Evolutionary conservation across 2,329 filamentous ascomycete species (phyloP), one percentile per base, ranked within the genome.

Genomic region (Talaromyces pinophilus): DNA sequence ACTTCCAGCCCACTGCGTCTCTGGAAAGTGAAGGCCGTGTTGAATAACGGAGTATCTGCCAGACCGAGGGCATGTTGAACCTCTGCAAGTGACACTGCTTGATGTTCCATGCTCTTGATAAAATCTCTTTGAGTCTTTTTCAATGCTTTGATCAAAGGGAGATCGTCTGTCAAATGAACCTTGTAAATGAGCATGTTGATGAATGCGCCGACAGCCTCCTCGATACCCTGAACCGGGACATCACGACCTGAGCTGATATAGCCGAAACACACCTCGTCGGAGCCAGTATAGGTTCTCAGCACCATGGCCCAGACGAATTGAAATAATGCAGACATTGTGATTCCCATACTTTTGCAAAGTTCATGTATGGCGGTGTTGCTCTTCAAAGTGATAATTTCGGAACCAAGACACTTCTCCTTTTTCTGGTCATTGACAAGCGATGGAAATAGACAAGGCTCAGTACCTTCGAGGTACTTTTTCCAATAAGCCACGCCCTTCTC

Each of bases 401-500:
- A 52, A 48, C 69, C 6, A 48, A 72, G 22, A 35, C 35, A 48
- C 25, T 66, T 68, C 4, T 50, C 60, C 2, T 59, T 52, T 2
- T 67, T 61, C 2, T 10, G 48, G n/a, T 67, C 42, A 2, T 69
- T 70, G 0, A 67, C 70, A 7, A 77, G 63, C 0, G 69, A 59
- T 3, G 82, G 82, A 69, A 84, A 83, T 59, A 79, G 73, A 68
- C 82, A 84, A 1, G 82, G 79, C 69, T 84, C 81, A 25, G 80
- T 66, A 10, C 79, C 81, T 1, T 75, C 73, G 7, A 84, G 74
- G 52, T 82, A 80, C 0, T 72, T 69, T 64, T 78, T 82, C 82
- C 82, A 84, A 69, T 82, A 83, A 17, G 73, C 71, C 17, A 81
- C 67, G 42, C 78, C 78, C 3, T 69, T 71, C 25, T 75, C 72